phyloP scores from a whole-genome alignment of 1,139 yeast species.

The Yamadazyma aaseri region DNA sequence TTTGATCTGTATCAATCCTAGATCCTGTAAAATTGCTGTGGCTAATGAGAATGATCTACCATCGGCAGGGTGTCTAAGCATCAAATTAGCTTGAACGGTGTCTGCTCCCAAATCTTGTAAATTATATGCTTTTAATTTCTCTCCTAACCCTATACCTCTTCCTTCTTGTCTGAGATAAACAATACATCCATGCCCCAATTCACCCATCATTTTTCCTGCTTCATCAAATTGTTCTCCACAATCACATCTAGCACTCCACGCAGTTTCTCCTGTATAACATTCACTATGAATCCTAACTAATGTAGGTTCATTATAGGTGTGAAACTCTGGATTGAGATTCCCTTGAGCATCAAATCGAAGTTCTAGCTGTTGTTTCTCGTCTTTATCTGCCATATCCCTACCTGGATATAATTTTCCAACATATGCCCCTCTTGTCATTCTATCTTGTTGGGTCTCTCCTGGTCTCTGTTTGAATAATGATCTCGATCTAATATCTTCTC shows the following conservation, averaged over 20 bases:
- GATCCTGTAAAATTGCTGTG: constrained; percentile 84
- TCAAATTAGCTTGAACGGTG: constrained; percentile 91
- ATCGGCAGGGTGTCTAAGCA: constrained; percentile 95
- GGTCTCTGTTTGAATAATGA: constrained; percentile 61
- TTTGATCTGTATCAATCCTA: constrained; percentile 71
- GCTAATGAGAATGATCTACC: constrained; percentile 91
- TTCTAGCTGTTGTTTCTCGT: constrained; percentile 39
- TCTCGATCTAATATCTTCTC: constrained; percentile 82
- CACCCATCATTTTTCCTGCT: constrained; percentile 91
- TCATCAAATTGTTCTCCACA: constrained; percentile 99
- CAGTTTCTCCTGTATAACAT: constrained; percentile 98
- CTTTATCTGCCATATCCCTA: constrained; percentile 65
- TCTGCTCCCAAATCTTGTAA: constrained; percentile 98
- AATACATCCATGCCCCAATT: constrained; percentile 85
- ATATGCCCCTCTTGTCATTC: constrained; percentile 98
- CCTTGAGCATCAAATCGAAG: constrained; percentile 52
- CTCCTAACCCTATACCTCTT: constrained; percentile 96
- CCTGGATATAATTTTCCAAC: constrained; percentile 89
- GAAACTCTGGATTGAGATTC: constrained; percentile 41
- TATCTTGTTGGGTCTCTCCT: constrained; percentile 81
- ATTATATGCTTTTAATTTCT: constrained; percentile 94
- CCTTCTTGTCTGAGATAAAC: constrained; percentile 98
- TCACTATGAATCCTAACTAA: constrained; percentile 85
- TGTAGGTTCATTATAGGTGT: constrained; percentile 47
- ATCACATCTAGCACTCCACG: constrained; percentile 98